Percentiles rank a stretch among this genome's conserved stretches.
Evolutionary conservation across 495 filamentous ascomycete genomes (phyloP).

Genomic region (Arthonia radiata): DNA sequence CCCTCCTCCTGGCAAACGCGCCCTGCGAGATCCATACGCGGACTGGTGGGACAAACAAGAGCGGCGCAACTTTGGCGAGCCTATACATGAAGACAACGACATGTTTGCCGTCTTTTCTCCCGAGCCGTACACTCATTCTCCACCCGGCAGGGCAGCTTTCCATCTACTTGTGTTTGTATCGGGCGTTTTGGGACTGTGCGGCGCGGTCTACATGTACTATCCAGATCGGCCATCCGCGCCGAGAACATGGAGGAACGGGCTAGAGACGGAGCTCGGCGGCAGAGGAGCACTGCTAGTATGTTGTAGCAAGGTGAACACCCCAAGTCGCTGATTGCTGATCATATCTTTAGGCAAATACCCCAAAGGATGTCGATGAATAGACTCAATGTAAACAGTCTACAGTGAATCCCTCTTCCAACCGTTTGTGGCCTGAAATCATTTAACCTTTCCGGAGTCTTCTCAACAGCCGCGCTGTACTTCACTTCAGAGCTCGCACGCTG

Average conservation of each 20-base stretch:
- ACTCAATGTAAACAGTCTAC: no score
- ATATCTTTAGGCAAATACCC: no score
- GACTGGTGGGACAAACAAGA: slow-evolving; percentile 98
- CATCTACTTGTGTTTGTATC: slow-evolving; percentile 54
- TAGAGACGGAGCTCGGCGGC: slow-evolving; percentile 73
- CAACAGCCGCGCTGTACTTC: no score
- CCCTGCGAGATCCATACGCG: slow-evolving; percentile 73
- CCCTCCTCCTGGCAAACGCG: slow-evolving; percentile 58
- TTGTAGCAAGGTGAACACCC: no score
- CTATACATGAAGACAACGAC: slow-evolving; percentile 92
- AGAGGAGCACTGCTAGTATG: slow-evolving; percentile 14
- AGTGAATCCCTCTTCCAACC: no score
- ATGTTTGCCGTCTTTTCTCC: slow-evolving; percentile 75
- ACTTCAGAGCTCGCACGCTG: no score
- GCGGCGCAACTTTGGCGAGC: slow-evolving; percentile 84
- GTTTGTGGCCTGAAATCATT: no score
- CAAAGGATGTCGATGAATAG: no score
- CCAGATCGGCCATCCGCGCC: slow-evolving; percentile 66
- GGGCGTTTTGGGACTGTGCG: slow-evolving; percentile 41
- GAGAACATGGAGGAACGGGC: slow-evolving; percentile 55
- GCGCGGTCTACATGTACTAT: slow-evolving; percentile 44
- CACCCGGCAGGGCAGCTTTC: slow-evolving; percentile 40
- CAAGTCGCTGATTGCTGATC: no score
- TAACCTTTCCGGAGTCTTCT: no score
- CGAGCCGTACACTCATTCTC: slow-evolving; percentile 70